These are phyloP conservation scores for Euphorbia lathyris DNA, from an alignment of 345 rosid species.

Conservation along the genomic window DNA sequence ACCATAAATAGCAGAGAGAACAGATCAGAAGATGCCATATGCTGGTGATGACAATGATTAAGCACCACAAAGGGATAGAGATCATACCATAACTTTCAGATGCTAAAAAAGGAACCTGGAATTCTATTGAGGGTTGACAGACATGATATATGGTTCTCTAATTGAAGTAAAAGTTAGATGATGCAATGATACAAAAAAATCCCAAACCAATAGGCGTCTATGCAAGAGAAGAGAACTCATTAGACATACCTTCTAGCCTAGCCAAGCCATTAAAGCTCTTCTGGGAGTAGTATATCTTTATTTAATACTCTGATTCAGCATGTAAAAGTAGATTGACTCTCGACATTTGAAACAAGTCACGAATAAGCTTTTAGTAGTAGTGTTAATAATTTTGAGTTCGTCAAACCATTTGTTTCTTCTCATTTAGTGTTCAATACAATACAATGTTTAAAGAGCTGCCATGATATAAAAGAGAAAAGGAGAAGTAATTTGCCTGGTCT, in stretches of 20 bases:
- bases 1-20: not conserved
- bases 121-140: too few relatives aligned
- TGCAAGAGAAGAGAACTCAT: too few relatives aligned
- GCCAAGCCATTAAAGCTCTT: not conserved
- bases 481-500: conserved; percentile 43
- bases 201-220: not conserved
- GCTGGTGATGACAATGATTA: not conserved
- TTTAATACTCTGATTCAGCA: not conserved
- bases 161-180: not conserved
- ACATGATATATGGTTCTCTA: not conserved
- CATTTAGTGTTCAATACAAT: conserved; percentile 23
- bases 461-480: too few relatives aligned
- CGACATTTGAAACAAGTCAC: too few relatives aligned
- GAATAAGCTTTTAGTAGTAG: too few relatives aligned
- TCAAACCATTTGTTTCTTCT: not conserved
- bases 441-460: too few relatives aligned
- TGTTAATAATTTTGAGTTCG: not conserved
- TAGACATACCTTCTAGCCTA: too few relatives aligned
- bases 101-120: too few relatives aligned
- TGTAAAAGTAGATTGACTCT: not conserved
- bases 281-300: not conserved
- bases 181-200: not conserved
- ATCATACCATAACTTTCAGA: not conserved
- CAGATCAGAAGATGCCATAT: not conserved
- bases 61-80: not conserved